Evolutionary conservation across 2,329 filamentous ascomycete species (phyloP), one percentile per base, ranked within the genome.

Genomic region (Fusarium citri): DNA sequence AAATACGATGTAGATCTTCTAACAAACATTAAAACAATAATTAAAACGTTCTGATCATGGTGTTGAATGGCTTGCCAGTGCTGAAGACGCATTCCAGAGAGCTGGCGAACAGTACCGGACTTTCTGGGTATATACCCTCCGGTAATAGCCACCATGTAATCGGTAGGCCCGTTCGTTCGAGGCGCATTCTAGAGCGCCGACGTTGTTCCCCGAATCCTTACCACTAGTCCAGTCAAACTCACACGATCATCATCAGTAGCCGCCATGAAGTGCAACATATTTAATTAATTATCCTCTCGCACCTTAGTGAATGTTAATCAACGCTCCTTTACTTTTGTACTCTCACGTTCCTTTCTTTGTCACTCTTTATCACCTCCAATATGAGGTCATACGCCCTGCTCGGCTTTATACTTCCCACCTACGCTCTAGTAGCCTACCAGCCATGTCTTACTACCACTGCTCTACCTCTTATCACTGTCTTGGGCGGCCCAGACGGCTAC

Each of bases 401-500:
- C 10, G 20, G 45, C 31, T 28, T 64, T 12, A 9, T 42, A 9
- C n/a, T 51, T 4, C 60, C 51, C 3, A 15, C 12, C 5, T 65
- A 42, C 5, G 62, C 51, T 5, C 22, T 56, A 51, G 46, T 37
- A 6, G 22, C 47, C 16, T 43, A 55, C 31, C 23, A 64, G 4
- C 25, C 51, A 12, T 64, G 62, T 3, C 31, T 43, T n/a, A 51
- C 60, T 1, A 59, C 31, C 8, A 58, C 46, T 0, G 20, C 22
- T 12, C 9, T 59, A 1, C 51, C 59, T 8, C 18, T 6, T 2
- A 50, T 65, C 5, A 64, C 62, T 6, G 40, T 64, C 14, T 46
- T 42, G 2, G 23, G 28, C 7, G 26, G 60, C 20, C 31, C 45
- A 4, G 23, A 46, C 7, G 62, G 62, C 0, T 64, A 59, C 5